Evolutionary conservation across 331 rosid genomes (phyloP), one percentile per base, ranked within the genome.

Genomic region (Ulmus americana): DNA sequence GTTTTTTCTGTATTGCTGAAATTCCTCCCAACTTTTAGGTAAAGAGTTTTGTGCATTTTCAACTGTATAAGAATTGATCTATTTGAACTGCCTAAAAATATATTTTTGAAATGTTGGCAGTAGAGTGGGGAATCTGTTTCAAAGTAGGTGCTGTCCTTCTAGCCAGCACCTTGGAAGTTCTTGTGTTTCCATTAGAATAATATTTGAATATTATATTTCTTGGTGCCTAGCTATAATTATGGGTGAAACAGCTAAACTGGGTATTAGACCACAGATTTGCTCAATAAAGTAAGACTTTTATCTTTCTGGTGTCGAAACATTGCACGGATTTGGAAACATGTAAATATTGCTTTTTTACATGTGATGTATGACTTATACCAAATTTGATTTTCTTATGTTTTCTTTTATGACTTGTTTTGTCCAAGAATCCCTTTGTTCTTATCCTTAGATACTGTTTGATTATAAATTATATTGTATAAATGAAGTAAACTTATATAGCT

Each of bases 11-110:
- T 54, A 3, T 9, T 16, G n/a, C n/a, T n/a, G n/a, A n/a, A n/a
- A n/a, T 54, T 54, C 39, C 59, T 54, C 39, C 59, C 41, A 55
- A 55, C 59, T 55, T 55, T 22, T 22, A 8, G 59, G 39, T 22
- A 22, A 22, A 55, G 10, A 6, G 16, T n/a, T 55, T 5, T 55
- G 41, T 54, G 59, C 1, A 22, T 8, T 8, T 28, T 28, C 35
- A 2, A 28, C 35, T 28, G 35, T 28, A 3, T 28, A 28, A 28
- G 35, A 2, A 28, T 28, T 28, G 4, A 28, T 28, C 2, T 28
- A 28, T 28, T 28, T 28, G 4, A 51, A 51, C 15, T 8, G 18
- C 4, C 2, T n/a, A 51, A 41, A 22, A 28, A 55, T 20, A 55
- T 11, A 28, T 22, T 7, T 8, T 15, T 16, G 55, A 13, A 6